Percentiles rank a stretch among this genome's conserved stretches.
These are phyloP conservation scores for Blastocystis sp. DNA, from an alignment of 352 stramenopile species.

Conservation along the genomic window DNA sequence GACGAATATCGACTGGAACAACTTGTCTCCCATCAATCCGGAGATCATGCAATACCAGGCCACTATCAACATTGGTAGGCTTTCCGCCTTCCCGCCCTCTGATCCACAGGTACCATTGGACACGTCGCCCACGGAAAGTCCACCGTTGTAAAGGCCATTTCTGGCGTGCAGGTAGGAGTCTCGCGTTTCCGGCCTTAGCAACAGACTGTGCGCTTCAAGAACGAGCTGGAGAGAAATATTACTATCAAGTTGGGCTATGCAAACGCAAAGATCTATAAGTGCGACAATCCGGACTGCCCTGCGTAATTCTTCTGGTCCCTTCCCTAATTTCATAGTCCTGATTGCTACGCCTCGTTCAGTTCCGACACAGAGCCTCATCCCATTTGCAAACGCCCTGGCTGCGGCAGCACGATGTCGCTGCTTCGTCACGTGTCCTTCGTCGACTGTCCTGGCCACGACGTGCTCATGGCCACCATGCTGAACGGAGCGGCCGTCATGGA, in stretches of 20 bases:
- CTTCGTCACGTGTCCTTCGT: constrained; percentile 97
- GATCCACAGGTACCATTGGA: constrained; percentile 96
- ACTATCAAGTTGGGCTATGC: constrained; percentile 99
- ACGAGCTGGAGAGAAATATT: constrained; percentile 99
- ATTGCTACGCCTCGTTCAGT: constrained; percentile 75
- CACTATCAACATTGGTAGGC: constrained; percentile 99
- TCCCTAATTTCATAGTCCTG: constrained; percentile 31
- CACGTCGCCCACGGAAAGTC: constrained; percentile 99
- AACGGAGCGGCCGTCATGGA: constrained; percentile 99
- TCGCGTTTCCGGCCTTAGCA: background rate
- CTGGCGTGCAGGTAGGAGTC: constrained; percentile 80
- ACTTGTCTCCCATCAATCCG: constrained; percentile 58
- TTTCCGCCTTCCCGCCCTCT: constrained; percentile 96
- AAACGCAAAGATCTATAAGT: constrained; percentile 99
- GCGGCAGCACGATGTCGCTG: constrained; percentile 76
- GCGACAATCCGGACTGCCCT: constrained; percentile 69
- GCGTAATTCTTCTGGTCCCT: constrained; percentile 15
- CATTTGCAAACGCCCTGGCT: constrained; percentile 70
- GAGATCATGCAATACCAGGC: constrained; percentile 91
- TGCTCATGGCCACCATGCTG: constrained; percentile 99
- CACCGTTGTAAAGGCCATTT: constrained; percentile 99
- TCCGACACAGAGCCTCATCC: constrained; percentile 78
- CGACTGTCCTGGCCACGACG: constrained; percentile 99
- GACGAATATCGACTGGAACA: constrained; percentile 56
- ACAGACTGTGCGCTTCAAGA: constrained; percentile 86